Conservation (phyloP, 208 protist species). For the Acanthamoeba sp. region DNA sequence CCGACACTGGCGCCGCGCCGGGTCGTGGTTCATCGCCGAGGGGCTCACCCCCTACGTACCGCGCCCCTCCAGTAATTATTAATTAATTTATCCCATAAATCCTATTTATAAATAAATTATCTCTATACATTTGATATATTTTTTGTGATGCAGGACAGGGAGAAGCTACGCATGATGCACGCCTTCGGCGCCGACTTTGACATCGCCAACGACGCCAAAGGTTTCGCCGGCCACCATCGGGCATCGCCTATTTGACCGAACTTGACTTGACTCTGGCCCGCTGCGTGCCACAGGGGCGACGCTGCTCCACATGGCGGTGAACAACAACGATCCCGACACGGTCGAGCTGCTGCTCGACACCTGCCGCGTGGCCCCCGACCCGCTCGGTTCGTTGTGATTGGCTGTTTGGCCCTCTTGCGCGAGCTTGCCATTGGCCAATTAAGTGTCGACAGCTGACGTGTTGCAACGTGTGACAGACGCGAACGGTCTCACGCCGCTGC, state of each 20-base stretch:
- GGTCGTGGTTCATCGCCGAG: conserved; percentile 21
- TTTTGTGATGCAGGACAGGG: conserved; percentile 28
- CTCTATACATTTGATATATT: too few species aligned
- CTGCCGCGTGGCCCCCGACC: neutral
- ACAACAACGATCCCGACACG: conserved; percentile 9
- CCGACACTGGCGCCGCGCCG: conserved; percentile 19
- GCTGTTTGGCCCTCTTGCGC: neutral
- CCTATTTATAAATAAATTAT: too few species aligned
- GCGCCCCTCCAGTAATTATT: too few species aligned
- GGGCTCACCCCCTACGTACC: conserved; percentile 13
- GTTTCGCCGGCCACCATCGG: neutral
- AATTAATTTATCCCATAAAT: too few species aligned
- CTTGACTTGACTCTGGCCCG: neutral
- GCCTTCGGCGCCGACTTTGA: neutral
- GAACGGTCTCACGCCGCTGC: neutral
- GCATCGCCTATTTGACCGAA: too few species aligned
- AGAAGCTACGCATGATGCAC: conserved; percentile 29
- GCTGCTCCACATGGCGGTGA: conserved; percentile 7
- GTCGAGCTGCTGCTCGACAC: neutral
- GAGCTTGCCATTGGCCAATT: neutral
- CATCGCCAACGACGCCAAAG: neutral
- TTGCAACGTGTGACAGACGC: neutral
- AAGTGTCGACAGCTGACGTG: neutral
- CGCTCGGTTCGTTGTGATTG: neutral
- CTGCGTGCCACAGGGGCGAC: neutral